Conservation (phyloP, 2,329 filamentous ascomycete genomes). For the Colletotrichum noveboracense region DNA sequence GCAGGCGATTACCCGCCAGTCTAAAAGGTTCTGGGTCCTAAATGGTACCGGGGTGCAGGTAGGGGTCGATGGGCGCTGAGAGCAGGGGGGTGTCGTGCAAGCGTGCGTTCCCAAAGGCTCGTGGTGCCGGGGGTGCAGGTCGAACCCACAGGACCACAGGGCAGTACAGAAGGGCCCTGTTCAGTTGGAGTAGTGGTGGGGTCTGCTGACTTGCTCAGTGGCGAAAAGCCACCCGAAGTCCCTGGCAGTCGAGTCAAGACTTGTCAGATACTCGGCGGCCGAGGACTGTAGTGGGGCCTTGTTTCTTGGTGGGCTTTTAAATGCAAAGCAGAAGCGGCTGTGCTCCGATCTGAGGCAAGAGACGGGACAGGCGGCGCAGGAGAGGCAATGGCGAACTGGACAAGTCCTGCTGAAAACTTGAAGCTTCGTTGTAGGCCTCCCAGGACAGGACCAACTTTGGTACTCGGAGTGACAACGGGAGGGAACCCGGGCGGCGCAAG, state of each 20-base stretch:
- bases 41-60: constrained; percentile 15
- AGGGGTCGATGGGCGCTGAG: constrained; percentile 16
- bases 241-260: constrained; percentile 22
- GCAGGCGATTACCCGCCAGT: constrained; percentile 21
- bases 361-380: not conserved
- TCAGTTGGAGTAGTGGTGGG: constrained; percentile 22
- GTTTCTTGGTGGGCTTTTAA: constrained; percentile 10
- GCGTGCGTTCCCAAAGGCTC: constrained; percentile 21
- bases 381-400: not conserved
- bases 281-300: constrained; percentile 10
- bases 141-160: constrained; percentile 22
- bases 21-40: constrained; percentile 22
- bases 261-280: constrained; percentile 21
- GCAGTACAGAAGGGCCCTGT: constrained; percentile 19
- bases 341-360: constrained; percentile 5
- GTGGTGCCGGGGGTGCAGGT: constrained; percentile 18
- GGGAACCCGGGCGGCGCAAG: constrained; percentile 9
- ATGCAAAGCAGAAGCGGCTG: constrained; percentile 15
- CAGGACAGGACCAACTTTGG: not conserved
- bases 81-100: constrained; percentile 20
- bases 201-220: constrained; percentile 23
- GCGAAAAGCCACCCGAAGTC: constrained; percentile 21
- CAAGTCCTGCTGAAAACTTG: not conserved
- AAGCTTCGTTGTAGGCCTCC: not conserved
- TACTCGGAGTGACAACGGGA: not conserved